Evolutionary conservation across 2,329 filamentous ascomycete genomes (phyloP).

Genomic region (Fusarium begoniae): DNA sequence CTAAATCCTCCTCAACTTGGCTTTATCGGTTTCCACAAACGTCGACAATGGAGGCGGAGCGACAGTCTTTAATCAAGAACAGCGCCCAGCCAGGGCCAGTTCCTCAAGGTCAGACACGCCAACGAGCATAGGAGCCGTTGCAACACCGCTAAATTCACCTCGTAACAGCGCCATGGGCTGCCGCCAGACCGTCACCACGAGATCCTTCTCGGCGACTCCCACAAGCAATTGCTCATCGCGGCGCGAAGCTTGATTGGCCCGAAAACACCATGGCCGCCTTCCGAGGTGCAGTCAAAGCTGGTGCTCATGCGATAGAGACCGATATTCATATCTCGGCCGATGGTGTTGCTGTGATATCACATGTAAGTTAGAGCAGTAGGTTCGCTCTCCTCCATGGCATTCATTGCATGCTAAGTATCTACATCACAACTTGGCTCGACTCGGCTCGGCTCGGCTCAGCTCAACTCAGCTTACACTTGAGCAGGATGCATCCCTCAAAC

Average conservation of each 20-base stretch:
- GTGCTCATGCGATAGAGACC: conserved; percentile 85
- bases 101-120: conserved; percentile 16
- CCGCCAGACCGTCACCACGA: conserved; percentile 44
- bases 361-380: conserved; percentile 61
- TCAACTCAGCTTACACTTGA: conserved; percentile 6
- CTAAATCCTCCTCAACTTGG: not conserved
- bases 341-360: conserved; percentile 84
- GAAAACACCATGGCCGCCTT: conserved; percentile 91
- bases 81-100: conserved; percentile 7
- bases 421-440: not conserved
- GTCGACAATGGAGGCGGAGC: conserved; percentile 15
- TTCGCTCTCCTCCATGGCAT: not conserved
- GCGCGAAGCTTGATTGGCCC: conserved; percentile 79
- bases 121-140: not conserved
- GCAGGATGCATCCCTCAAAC: conserved; percentile 79
- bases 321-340: conserved; percentile 87
- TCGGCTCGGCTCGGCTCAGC: not conserved
- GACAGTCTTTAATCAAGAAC: conserved; percentile 11
- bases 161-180: conserved; percentile 45
- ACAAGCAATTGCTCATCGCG: conserved; percentile 80
- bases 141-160: not conserved
- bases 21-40: not conserved
- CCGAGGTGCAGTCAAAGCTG: conserved; percentile 74
- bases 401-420: not conserved
- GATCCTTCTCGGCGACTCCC: conserved; percentile 56